phyloP scores from a whole-genome alignment of 1,284 basidiomycete species.

The Cerioporus squamosus region DNA sequence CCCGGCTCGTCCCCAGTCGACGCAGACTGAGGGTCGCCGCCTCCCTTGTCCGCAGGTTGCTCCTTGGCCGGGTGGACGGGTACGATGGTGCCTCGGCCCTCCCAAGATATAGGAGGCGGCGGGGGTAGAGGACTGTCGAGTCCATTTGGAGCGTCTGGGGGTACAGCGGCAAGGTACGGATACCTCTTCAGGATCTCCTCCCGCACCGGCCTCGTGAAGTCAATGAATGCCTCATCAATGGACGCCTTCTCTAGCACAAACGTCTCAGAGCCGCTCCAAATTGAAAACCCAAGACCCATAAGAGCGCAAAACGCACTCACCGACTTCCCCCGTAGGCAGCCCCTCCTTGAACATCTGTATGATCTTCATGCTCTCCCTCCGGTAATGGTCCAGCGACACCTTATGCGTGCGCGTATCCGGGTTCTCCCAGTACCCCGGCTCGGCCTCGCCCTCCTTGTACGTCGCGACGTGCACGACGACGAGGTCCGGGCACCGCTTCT shows the following conservation, averaged over 20 bases:
- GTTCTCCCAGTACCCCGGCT: slow-evolving; percentile 89
- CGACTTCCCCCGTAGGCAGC: slow-evolving; percentile 73
- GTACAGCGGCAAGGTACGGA: slow-evolving; percentile 76
- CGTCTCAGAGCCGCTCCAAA: background rate
- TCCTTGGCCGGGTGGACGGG: slow-evolving; percentile 51
- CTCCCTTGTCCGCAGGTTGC: slow-evolving; percentile 8
- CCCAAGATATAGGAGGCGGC: slow-evolving; percentile 75
- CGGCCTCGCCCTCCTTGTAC: slow-evolving; percentile 86
- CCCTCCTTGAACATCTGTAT: slow-evolving; percentile 84
- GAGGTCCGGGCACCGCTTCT: slow-evolving; percentile 85
- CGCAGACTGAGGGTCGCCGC: slow-evolving; percentile 8
- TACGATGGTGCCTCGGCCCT: slow-evolving; percentile 68
- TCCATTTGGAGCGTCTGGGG: slow-evolving; percentile 70
- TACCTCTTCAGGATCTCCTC: slow-evolving; percentile 73
- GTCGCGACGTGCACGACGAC: slow-evolving; percentile 93
- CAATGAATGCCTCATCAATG: slow-evolving; percentile 89
- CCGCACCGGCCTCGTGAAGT: slow-evolving; percentile 81
- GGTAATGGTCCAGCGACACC: slow-evolving; percentile 94
- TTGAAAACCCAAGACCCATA: too few relatives aligned
- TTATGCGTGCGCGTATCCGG: slow-evolving; percentile 92
- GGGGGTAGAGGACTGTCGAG: slow-evolving; percentile 84
- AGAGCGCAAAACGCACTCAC: slow-evolving; percentile 43
- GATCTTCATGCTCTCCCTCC: slow-evolving; percentile 90
- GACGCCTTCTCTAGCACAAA: slow-evolving; percentile 75
- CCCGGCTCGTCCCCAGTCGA: slow-evolving; percentile 12